Evolutionary conservation across 1,284 basidiomycete species (phyloP).

Genomic region (Prillingera fragicola): DNA sequence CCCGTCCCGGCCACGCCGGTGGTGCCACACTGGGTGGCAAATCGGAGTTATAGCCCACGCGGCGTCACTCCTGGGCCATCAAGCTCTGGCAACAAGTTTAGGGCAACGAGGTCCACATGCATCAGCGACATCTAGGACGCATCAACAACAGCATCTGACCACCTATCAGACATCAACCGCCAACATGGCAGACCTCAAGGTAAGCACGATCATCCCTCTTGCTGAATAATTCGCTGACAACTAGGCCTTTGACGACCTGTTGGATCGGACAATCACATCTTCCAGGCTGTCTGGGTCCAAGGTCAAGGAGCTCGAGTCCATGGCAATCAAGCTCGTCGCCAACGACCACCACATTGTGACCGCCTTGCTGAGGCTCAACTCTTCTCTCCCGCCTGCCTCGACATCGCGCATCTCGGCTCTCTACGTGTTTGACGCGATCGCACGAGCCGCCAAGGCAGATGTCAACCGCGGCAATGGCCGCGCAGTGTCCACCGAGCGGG

Average conservation of each 20-base stretch:
- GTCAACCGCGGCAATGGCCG: constrained; percentile 61
- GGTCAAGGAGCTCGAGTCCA: constrained; percentile 66
- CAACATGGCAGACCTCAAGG: constrained; percentile 24
- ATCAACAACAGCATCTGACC: not conserved
- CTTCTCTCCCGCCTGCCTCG: constrained; percentile 56
- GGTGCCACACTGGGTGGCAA: no score
- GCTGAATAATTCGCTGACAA: constrained; percentile 9
- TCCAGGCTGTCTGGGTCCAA: constrained; percentile 78
- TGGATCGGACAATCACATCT: constrained; percentile 70
- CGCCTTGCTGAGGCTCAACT: constrained; percentile 75
- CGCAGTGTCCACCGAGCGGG: constrained; percentile 56
- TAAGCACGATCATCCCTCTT: constrained; percentile 5
- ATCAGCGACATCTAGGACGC: not conserved
- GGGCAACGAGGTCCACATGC: no score
- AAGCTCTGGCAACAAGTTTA: no score
- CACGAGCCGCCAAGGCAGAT: constrained; percentile 68
- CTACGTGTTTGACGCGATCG: constrained; percentile 83
- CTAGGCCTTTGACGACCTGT: constrained; percentile 68
- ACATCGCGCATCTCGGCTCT: constrained; percentile 70
- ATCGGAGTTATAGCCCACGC: no score
- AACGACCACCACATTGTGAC: constrained; percentile 78
- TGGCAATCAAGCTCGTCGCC: constrained; percentile 68
- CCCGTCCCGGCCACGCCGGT: no score
- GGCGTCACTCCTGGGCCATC: no score
- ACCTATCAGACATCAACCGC: constrained; percentile 17